Conservation (phyloP, 2,329 filamentous ascomycete genomes). For the Paecilomyces sp. region DNA sequence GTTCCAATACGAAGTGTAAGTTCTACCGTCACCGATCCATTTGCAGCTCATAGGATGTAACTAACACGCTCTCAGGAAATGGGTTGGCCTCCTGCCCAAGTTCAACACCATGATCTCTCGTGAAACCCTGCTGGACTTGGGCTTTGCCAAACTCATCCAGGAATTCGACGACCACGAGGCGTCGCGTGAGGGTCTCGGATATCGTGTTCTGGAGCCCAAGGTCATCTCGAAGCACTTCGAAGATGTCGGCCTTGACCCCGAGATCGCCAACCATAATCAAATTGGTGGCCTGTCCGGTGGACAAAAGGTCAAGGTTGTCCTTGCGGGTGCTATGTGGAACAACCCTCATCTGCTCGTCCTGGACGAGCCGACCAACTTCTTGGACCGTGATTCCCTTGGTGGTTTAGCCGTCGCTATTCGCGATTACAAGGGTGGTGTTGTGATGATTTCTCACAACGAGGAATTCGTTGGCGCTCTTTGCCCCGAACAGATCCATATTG, state of each 20-base stretch:
- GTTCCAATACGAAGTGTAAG: constrained; percentile 85
- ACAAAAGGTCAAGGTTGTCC: constrained; percentile 98
- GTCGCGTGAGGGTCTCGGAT: constrained; percentile 95
- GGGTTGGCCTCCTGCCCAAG: constrained; percentile 82
- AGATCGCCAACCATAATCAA: constrained; percentile 98
- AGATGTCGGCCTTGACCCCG: constrained; percentile 88
- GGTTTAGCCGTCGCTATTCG: constrained; percentile 96
- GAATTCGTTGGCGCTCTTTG: constrained; percentile 96
- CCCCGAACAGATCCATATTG: constrained; percentile 93
- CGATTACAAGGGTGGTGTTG: constrained; percentile 95
- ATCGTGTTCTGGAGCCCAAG: constrained; percentile 85
- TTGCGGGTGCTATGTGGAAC: constrained; percentile 96
- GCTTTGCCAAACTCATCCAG: constrained; percentile 89
- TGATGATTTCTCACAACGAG: constrained; percentile 99
- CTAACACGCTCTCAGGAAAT: constrained; percentile 56
- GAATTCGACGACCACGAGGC: constrained; percentile 99
- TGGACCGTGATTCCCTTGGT: constrained; percentile 94
- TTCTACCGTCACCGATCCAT: background rate
- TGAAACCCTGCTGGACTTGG: constrained; percentile 77
- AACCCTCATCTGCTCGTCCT: constrained; percentile 96
- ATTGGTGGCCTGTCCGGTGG: constrained; percentile 93
- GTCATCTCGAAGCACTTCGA: constrained; percentile 98
- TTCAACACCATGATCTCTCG: constrained; percentile 88
- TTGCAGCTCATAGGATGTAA: background rate
- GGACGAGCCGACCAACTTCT: constrained; percentile 98